These are phyloP conservation scores for Boletus subcaerulescens DNA, from an alignment of 768 basidiomycete species.

Conservation along the genomic window DNA sequence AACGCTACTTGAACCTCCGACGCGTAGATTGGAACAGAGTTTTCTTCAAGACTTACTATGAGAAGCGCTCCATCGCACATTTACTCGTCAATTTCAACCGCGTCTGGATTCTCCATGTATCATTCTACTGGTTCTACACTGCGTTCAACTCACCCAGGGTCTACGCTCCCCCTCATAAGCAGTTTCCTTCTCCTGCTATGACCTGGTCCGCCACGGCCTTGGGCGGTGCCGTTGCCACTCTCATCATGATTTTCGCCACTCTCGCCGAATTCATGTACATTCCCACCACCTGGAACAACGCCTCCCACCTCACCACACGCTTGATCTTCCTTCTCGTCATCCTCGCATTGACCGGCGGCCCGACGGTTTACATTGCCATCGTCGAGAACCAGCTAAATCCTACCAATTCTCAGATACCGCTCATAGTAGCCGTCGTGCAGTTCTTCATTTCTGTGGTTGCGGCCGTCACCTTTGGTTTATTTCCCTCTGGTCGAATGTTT, in stretches of 20 bases:
- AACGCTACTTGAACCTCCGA: conserved; percentile 90
- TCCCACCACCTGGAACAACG: conserved; percentile 98
- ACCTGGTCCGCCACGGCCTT: conserved; percentile 93
- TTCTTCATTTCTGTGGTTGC: conserved; percentile 87
- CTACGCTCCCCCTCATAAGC: conserved; percentile 70
- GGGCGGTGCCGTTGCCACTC: conserved; percentile 91
- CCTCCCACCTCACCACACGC: conserved; percentile 92
- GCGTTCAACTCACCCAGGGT: conserved; percentile 95
- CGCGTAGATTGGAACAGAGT: conserved; percentile 91
- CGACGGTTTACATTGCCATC: conserved; percentile 89
- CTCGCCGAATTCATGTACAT: conserved; percentile 95
- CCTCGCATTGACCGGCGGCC: conserved; percentile 88
- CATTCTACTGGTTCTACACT: conserved; percentile 95
- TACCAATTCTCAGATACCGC: conserved; percentile 63
- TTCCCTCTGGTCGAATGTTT: conserved; percentile 98
- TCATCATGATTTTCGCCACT: conserved; percentile 93
- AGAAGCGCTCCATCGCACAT: conserved; percentile 91
- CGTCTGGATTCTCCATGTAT: conserved; percentile 94
- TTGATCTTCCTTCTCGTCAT: conserved; percentile 89
- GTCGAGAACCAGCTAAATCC: conserved; percentile 62
- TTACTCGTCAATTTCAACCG: conserved; percentile 99
- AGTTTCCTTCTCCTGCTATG: conserved; percentile 79
- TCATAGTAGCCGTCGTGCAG: conserved; percentile 91
- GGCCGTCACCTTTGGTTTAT: conserved; percentile 78
- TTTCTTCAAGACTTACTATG: conserved; percentile 99